Conservation (phyloP, 768 basidiomycete species). For the Tylopilus felleus region DNA sequence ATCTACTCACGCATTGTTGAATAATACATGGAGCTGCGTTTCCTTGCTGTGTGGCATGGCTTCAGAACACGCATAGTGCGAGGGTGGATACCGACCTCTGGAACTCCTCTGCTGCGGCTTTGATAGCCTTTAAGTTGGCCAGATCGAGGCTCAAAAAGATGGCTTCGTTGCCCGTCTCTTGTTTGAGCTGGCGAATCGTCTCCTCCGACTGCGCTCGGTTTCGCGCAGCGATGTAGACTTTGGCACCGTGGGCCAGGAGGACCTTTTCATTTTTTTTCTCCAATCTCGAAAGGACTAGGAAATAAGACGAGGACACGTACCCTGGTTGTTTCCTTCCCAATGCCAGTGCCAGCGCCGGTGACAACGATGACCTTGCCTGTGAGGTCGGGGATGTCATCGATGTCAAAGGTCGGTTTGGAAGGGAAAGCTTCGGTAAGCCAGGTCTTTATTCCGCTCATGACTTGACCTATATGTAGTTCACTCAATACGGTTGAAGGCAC, state of each 20-base stretch:
- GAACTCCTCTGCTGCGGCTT: conserved; percentile 35
- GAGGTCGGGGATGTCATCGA: conserved; percentile 28
- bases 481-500: too few relatives aligned
- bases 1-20: conserved; percentile 49
- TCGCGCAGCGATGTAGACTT: conserved; percentile 37
- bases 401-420: conserved; percentile 24
- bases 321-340: conserved; percentile 27
- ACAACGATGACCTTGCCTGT: conserved; percentile 33
- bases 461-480: too few relatives aligned
- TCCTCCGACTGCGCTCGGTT: conserved; percentile 22
- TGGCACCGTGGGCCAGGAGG: conserved; percentile 32
- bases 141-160: conserved; percentile 38
- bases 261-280: conserved; percentile 5
- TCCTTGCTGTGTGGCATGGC: conserved; percentile 36
- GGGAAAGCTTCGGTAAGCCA: conserved; percentile 17
- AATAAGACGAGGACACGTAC: neutral
- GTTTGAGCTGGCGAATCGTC: conserved; percentile 31
- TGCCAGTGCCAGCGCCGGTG: conserved; percentile 34
- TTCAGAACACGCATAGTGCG: neutral
- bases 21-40: conserved; percentile 42
- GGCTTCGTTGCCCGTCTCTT: conserved; percentile 31
- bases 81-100: conserved; percentile 10
- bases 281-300: neutral
- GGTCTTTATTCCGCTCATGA: conserved; percentile 5
- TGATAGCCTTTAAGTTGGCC: conserved; percentile 32